Evolutionary conservation across 164 flowering plant species (phyloP).

Genomic region (Buxus sempervirens): DNA sequence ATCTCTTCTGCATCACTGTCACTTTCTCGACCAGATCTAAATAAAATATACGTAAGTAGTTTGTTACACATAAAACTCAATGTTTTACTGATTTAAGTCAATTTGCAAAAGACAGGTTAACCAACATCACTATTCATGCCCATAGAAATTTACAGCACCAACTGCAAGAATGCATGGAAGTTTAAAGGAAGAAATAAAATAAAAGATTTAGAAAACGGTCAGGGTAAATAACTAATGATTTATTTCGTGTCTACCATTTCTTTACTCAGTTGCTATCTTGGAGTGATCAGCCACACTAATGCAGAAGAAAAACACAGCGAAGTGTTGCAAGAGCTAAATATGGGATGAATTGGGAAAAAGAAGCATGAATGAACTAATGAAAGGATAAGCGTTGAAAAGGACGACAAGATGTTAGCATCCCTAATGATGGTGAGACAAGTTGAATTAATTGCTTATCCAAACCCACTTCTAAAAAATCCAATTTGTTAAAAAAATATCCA

Average conservation of each 20-base stretch:
- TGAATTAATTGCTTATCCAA: too few relatives aligned
- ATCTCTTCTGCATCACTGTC: conserved; percentile 98
- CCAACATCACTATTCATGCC: neutral
- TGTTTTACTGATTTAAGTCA: neutral
- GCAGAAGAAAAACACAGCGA: too few relatives aligned
- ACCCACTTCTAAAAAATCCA: too few relatives aligned
- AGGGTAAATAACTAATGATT: too few relatives aligned
- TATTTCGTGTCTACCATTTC: neutral
- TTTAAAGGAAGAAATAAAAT: too few relatives aligned
- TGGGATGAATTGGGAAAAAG: neutral
- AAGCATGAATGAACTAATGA: neutral
- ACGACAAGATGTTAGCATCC: too few relatives aligned
- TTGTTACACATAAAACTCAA: neutral
- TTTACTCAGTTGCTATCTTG: neutral
- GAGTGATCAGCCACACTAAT: neutral
- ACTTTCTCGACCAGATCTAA: conserved; percentile 93
- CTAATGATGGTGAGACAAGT: too few relatives aligned
- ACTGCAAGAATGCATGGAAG: neutral
- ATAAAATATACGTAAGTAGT: conserved; percentile 6
- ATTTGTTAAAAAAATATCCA: too few relatives aligned
- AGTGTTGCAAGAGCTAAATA: neutral
- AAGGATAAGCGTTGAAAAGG: too few relatives aligned
- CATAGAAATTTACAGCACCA: neutral
- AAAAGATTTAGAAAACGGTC: neutral
- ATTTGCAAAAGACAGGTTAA: neutral